phyloP scores from a whole-genome alignment of 179 eudicot genomes.

The Carnegiea gigantea region DNA sequence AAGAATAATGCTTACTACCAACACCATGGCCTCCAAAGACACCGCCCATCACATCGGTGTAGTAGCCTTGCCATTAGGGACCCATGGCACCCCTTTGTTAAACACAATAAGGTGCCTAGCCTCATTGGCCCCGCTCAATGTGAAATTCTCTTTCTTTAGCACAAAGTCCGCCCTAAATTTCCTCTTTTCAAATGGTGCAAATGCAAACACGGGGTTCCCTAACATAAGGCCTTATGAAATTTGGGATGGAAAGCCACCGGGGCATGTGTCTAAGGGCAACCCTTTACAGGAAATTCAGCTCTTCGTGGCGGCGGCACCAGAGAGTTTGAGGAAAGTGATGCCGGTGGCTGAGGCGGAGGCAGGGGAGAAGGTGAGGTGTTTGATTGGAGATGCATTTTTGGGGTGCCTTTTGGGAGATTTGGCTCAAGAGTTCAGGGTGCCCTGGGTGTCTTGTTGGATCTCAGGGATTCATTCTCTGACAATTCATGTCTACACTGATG shows the following conservation, averaged over 20 bases:
- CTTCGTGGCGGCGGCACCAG: neutral
- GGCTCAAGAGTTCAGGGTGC: neutral
- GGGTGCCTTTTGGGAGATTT: neutral
- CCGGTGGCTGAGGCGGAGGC: neutral
- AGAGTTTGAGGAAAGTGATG: neutral
- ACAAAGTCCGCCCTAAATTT: neutral
- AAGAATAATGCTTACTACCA: neutral
- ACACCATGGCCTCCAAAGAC: neutral
- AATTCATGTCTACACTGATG: conserved; percentile 1
- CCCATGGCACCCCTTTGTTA: neutral
- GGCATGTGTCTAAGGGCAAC: neutral
- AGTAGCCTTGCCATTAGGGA: neutral
- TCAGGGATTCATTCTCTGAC: neutral
- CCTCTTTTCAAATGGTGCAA: neutral
- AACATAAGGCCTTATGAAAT: neutral
- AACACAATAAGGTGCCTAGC: conserved; percentile 5
- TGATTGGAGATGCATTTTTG: neutral
- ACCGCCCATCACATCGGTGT: neutral
- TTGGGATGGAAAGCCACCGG: neutral
- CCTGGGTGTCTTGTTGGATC: conserved; percentile 5
- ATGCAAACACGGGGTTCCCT: neutral
- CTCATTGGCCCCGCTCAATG: neutral
- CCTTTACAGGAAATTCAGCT: neutral
- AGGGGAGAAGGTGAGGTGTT: neutral
- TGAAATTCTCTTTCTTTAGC: neutral